These are phyloP conservation scores for Globisporangium alternatum DNA, from an alignment of 352 stramenopile species.

Conservation along the genomic window DNA sequence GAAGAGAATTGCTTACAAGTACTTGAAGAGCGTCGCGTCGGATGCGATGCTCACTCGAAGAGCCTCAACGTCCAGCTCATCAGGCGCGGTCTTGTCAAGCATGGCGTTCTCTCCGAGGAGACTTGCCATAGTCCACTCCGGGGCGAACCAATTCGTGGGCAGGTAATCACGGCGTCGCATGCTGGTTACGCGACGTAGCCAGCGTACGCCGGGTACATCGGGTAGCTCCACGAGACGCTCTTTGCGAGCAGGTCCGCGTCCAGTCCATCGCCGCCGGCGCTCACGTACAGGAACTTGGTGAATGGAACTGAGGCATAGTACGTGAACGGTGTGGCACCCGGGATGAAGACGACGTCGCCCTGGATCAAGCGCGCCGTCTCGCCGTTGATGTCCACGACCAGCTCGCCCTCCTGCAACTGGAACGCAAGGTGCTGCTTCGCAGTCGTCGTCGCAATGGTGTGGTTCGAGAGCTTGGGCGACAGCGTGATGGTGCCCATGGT, in stretches of 20 bases:
- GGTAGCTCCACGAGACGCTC: conserved; percentile 43
- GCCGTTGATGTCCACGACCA: conserved; percentile 34
- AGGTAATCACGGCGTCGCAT: too few relatives aligned
- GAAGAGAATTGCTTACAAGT: too few relatives aligned
- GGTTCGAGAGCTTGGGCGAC: conserved; percentile 41
- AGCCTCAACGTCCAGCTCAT: too few relatives aligned
- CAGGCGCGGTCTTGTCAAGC: too few relatives aligned
- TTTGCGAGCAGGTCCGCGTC: conserved; percentile 43
- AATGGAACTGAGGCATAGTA: conserved; percentile 48
- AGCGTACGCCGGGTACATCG: conserved; percentile 38
- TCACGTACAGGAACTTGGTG: conserved; percentile 61
- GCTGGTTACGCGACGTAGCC: conserved; percentile 26
- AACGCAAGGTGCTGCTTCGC: conserved; percentile 46
- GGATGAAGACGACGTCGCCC: conserved; percentile 48
- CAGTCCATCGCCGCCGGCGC: conserved; percentile 40
- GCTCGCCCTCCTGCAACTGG: conserved; percentile 48
- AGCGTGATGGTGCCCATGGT: conserved; percentile 54
- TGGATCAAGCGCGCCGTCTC: conserved; percentile 45
- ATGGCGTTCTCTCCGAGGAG: too few relatives aligned
- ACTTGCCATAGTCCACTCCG: too few relatives aligned
- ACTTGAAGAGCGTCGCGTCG: too few relatives aligned
- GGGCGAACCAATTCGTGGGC: too few relatives aligned
- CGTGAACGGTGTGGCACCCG: conserved; percentile 38
- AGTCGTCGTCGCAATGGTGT: conserved; percentile 34
- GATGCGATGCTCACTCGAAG: too few relatives aligned